These are phyloP conservation scores for Biscutella laevigata DNA, from an alignment of 441 rosid species.

Conservation along the genomic window DNA sequence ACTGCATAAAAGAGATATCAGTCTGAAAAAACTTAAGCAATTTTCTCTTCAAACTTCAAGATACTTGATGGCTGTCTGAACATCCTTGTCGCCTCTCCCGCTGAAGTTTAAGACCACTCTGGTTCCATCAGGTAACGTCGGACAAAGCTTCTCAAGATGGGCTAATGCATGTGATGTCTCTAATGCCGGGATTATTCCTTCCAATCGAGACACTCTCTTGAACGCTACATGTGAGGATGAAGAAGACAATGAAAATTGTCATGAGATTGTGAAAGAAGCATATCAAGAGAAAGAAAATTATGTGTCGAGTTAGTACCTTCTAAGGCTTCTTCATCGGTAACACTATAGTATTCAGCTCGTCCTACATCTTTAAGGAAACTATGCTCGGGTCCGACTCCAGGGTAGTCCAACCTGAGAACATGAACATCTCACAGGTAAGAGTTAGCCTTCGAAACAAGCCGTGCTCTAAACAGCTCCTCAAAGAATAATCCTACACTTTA, in stretches of 20 bases:
- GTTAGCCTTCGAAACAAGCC: too few species aligned
- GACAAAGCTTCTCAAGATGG: conserved; percentile 75
- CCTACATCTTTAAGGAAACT: conserved; percentile 82
- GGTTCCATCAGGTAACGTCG: conserved; percentile 55
- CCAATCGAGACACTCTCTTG: conserved; percentile 67
- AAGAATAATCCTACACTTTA: background rate
- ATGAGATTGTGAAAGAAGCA: background rate
- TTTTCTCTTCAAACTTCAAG: conserved; percentile 33
- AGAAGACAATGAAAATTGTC: background rate
- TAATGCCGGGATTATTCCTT: conserved; percentile 87
- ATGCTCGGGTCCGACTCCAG: conserved; percentile 98
- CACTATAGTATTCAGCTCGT: conserved; percentile 69
- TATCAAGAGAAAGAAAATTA: background rate
- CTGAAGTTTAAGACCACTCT: conserved; percentile 78
- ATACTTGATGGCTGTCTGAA: conserved; percentile 71
- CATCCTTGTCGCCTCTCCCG: conserved; percentile 93
- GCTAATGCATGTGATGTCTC: conserved; percentile 89
- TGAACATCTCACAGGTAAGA: too few species aligned
- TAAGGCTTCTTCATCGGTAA: conserved; percentile 86
- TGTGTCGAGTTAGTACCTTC: conserved; percentile 40
- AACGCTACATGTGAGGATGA: conserved; percentile 39
- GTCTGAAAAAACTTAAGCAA: background rate
- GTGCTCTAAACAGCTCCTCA: background rate
- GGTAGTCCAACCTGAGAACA: conserved; percentile 72
- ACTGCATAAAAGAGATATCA: background rate